Evolutionary conservation across 257 asterid species (phyloP).

Genomic region (Galeopsis tetrahit): DNA sequence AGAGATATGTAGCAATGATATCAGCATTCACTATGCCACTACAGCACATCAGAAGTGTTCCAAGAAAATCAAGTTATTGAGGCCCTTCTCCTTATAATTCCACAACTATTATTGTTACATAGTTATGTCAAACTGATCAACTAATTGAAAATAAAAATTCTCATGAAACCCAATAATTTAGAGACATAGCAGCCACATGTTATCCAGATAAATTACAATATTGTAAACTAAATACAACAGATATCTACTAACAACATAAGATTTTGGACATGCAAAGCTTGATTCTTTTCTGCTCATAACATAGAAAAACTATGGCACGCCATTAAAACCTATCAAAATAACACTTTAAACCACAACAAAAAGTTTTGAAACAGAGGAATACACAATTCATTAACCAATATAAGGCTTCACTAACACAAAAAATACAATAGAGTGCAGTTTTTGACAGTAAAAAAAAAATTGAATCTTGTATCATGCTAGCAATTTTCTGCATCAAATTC

Average conservation of each 20-base stretch:
- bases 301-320: constrained; percentile 1
- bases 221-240: neutral
- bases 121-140: neutral
- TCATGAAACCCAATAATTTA: neutral
- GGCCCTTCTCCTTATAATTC: constrained; percentile 1
- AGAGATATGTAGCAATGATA: neutral
- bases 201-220: neutral
- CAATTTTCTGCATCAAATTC: constrained; percentile 20
- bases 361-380: neutral
- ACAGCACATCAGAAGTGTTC: neutral
- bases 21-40: neutral
- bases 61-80: neutral
- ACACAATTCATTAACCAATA: neutral
- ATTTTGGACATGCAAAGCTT: neutral
- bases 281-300: constrained; percentile 2
- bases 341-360: neutral
- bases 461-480: neutral
- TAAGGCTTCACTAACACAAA: neutral
- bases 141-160: neutral
- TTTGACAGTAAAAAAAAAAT: neutral
- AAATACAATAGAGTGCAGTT: neutral
- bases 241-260: neutral
- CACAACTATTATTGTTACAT: neutral
- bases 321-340: constrained; percentile 13
- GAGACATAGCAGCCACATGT: neutral